Base-by-base conservation (phyloP, 495 filamentous ascomycete genomes). In the Aspergillus avenaceus region DNA sequence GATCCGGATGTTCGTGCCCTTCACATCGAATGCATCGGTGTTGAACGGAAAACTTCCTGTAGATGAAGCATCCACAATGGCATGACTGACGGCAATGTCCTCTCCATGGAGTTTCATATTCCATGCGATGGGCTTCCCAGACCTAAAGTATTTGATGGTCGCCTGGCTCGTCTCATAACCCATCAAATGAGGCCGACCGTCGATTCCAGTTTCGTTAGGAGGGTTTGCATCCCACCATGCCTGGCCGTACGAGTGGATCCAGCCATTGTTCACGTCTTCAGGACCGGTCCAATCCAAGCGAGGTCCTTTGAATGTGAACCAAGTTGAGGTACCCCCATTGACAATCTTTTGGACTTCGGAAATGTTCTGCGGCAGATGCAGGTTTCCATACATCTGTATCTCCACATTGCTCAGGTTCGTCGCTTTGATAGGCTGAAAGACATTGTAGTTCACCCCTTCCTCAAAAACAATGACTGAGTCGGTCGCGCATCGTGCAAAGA, bases 191-290 rank as follows among this genome's bases (percentile, higher is more conserved):
- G 71, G 71, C 12, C 70, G 65, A 16, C 41, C 52, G 37, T 47
- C 56, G 9, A 67, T 60, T 8, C 71, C 71, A 4, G 65, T 68
- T 11, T 56, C 58, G 38, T 66, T 63, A n/a, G 53, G 41, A 6
- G 63, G 62, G 45, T 73, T 73, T 16, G 65, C 65, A 50, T 73
- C 70, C 71, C 70, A 75, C 71, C 71, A 75, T 2, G 55, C 56
- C 45, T 75, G 70, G 18, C 71, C 71, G 41, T 73, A 72, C 11
- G 70, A 72, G 43, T 73, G 56, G 50, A 75, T 72, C 70, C 70
- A 75, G 9, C 71, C 70, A 45, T 63, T 53, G 24, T 64, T 61
- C 21, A 63, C 51, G 40, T 67, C 56, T 8, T 48, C 43, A 2
- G 64, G 63, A 8, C 69, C 69, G 25, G 48, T 54, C 41, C 61